Evolutionary conservation across 805 yeast species (phyloP), one percentile per base, ranked within the genome.

Genomic region (Candida ovalis): DNA sequence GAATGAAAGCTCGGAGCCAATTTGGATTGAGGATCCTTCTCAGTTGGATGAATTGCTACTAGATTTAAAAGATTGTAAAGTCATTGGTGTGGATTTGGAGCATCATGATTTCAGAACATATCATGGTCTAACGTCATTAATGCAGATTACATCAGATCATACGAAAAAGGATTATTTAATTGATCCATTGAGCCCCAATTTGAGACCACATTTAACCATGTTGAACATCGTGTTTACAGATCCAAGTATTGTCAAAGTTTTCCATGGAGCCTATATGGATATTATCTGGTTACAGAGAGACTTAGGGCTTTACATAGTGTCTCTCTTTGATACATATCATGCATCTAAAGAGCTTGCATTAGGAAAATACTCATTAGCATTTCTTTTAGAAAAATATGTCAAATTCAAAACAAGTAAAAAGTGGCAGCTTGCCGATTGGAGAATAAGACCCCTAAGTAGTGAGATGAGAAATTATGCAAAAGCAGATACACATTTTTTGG

Each of bases 201-300:
- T 94, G 32, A 72, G 97, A 48, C 88, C 86, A 36, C 87, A 88
- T 50, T 70, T 94, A 43, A 70, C 75, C 42, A 66, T 67, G 0
- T 69, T 94, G 47, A 94, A 94, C 68, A 73, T 70, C 40, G 79
- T 92, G 1, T 89, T 92, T 54, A 77, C 97, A 2, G 73, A 94
- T 66, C 97, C 98, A 0, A 56, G 68, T 4, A 82, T 92, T 28
- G 72, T 88, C 25, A 94, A 94, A 62, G 95, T 94, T 1, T 81
- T 94, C 55, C 99, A 94, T 65, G 99, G 99, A 51, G 96, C 99
- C 0, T 84, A 81, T 57, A 90, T 89, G 96, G 99, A 94, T 72
- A 86, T 94, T 3, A 83, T 89, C 40, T 94, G 99, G 99, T 72
- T 94, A 32, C 99, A 94, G 70, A 75, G 98, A 54, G 99, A 94